Percentiles rank a stretch among this genome's conserved stretches.
These are phyloP conservation scores for Tanacetum coccineum DNA, from an alignment of 129 eudicot genomes.

Conservation along the genomic window DNA sequence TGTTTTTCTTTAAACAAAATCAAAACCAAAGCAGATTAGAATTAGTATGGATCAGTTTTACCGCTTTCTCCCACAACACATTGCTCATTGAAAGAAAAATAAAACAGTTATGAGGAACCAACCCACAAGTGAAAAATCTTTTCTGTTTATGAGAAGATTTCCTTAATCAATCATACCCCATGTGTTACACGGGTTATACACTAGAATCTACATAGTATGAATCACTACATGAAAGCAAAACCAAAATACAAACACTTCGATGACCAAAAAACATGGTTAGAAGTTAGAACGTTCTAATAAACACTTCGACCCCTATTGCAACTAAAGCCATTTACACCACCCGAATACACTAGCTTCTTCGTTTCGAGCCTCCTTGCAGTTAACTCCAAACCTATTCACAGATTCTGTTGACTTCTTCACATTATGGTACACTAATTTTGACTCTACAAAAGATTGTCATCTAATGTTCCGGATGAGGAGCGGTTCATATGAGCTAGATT, in stretches of 20 bases:
- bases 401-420: slow-evolving; percentile 20
- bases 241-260: slow-evolving; percentile 21
- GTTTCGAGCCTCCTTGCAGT: slow-evolving; percentile 12
- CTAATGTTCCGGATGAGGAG: slow-evolving; percentile 38
- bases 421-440: slow-evolving; percentile 17
- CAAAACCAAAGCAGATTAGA: too few species aligned
- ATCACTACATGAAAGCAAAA: slow-evolving; percentile 21
- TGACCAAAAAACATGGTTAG: slow-evolving; percentile 19
- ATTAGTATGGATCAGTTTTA: too few species aligned
- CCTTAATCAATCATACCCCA: too few species aligned
- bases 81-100: too few species aligned
- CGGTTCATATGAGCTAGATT: slow-evolving; percentile 30
- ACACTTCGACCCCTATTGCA: slow-evolving; percentile 26
- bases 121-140: too few species aligned
- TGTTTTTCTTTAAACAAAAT: too few species aligned
- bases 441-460: slow-evolving; percentile 33
- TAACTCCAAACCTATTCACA: slow-evolving; percentile 32
- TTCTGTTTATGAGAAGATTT: too few species aligned
- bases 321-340: slow-evolving; percentile 33
- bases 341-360: slow-evolving; percentile 20
- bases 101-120: too few species aligned
- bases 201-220: slow-evolving; percentile 21
- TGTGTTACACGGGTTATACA: too few species aligned
- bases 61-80: too few species aligned
- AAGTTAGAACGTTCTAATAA: neutral